phyloP scores from a whole-genome alignment of 2,329 filamentous ascomycete species.

The Monilinia polystroma region DNA sequence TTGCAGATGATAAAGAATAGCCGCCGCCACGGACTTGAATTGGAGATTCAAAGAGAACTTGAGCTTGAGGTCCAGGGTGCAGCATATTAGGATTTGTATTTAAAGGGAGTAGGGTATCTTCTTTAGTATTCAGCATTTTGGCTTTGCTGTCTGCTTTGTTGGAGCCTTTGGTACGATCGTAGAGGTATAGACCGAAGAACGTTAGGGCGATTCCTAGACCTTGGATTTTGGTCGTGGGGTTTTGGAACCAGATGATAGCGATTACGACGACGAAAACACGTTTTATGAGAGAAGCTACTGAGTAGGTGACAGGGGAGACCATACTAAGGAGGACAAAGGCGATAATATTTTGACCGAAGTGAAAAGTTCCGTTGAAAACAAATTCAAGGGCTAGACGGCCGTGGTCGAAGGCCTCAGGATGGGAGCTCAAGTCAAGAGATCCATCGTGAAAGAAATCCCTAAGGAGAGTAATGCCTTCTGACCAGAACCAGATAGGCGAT shows the following conservation, averaged over 20 bases:
- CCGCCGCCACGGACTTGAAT: conserved; percentile 31
- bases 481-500: conserved; percentile 88
- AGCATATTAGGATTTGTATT: conserved; percentile 23
- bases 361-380: conserved; percentile 93
- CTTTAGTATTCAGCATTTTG: conserved; percentile 57
- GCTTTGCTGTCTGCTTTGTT: conserved; percentile 84
- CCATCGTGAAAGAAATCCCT: conserved; percentile 79
- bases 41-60: conserved; percentile 19
- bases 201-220: conserved; percentile 83
- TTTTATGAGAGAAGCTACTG: conserved; percentile 93
- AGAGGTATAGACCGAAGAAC: conserved; percentile 89
- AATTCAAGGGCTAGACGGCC: conserved; percentile 79
- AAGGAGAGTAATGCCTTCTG: conserved; percentile 77
- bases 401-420: conserved; percentile 68
- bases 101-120: conserved; percentile 37
- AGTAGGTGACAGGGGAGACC: conserved; percentile 95
- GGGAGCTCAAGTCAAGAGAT: conserved; percentile 59
- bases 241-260: conserved; percentile 95
- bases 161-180: conserved; percentile 86
- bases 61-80: conserved; percentile 15
- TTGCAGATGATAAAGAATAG: conserved; percentile 42
- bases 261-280: conserved; percentile 95
- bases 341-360: conserved; percentile 94
- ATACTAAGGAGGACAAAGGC: conserved; percentile 90
- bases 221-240: conserved; percentile 78